Evolutionary conservation across 257 asterid genomes (phyloP).

Genomic region (Solanum medicagineum): DNA sequence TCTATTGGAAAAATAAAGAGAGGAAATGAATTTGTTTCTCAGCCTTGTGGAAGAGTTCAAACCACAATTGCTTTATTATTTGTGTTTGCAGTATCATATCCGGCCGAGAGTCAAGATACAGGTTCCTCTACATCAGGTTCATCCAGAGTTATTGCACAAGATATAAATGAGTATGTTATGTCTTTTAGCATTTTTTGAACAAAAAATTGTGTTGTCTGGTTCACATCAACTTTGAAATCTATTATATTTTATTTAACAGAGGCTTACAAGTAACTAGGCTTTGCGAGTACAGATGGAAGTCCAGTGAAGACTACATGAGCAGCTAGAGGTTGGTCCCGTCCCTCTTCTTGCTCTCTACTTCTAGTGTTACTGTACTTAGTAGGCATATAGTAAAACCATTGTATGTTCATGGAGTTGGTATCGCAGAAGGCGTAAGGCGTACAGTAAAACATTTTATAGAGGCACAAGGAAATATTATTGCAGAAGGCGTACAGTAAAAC

Average conservation of each 20-base stretch:
- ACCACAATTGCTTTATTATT: neutral
- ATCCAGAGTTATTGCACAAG: constrained; percentile 56
- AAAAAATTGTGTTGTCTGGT: neutral
- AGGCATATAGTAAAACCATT: too few species aligned
- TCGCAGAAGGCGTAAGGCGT: too few species aligned
- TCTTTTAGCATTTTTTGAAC: neutral
- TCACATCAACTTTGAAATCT: neutral
- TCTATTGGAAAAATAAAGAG: neutral
- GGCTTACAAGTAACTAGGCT: constrained; percentile 84
- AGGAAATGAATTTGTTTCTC: neutral
- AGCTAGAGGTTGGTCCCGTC: constrained; percentile 53
- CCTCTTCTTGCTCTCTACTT: neutral
- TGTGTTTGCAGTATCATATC: constrained; percentile 48
- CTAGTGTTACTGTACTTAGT: neutral
- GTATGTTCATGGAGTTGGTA: too few species aligned
- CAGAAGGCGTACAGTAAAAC: too few species aligned
- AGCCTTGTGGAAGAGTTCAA: neutral
- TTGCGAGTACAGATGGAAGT: constrained; percentile 94
- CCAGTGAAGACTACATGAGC: constrained; percentile 73
- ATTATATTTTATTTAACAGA: constrained; percentile 25
- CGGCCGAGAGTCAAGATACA: constrained; percentile 73
- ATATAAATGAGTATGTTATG: constrained; percentile 46
- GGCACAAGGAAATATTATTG: too few species aligned
- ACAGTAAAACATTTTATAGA: too few species aligned
- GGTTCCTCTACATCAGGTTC: constrained; percentile 75